Conservation (phyloP, 1,284 basidiomycete genomes). For the Austroboletus rostrupii region DNA sequence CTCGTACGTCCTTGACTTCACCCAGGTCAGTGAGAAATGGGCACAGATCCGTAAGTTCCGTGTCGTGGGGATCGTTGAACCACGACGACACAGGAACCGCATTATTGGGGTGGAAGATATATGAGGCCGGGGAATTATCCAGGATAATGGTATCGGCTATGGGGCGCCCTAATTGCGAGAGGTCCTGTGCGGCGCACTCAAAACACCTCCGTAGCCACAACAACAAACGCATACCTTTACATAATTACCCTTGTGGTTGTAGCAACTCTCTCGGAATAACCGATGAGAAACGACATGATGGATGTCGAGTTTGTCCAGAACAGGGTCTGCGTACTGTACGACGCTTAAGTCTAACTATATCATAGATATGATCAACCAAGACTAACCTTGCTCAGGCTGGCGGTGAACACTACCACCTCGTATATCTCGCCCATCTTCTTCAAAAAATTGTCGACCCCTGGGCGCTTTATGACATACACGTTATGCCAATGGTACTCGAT, state of each 20-base stretch:
- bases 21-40: slow-evolving; percentile 90
- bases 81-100: slow-evolving; percentile 98
- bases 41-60: slow-evolving; percentile 91
- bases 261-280: slow-evolving; percentile 97
- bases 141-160: slow-evolving; percentile 95
- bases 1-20: slow-evolving; percentile 86
- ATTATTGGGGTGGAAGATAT: slow-evolving; percentile 99
- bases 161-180: slow-evolving; percentile 92
- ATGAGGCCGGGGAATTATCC: slow-evolving; percentile 98
- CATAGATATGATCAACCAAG: not conserved
- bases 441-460: slow-evolving; percentile 95
- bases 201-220: slow-evolving; percentile 9
- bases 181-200: slow-evolving; percentile 57
- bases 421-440: slow-evolving; percentile 98
- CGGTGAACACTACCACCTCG: slow-evolving; percentile 98
- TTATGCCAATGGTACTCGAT: slow-evolving; percentile 98
- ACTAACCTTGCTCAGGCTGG: slow-evolving; percentile 88
- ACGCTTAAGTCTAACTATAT: slow-evolving; percentile 6
- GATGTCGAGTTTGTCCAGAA: slow-evolving; percentile 93
- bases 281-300: slow-evolving; percentile 93
- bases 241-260: slow-evolving; percentile 98
- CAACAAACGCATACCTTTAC: slow-evolving; percentile 73
- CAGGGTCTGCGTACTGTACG: slow-evolving; percentile 91
- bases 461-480: slow-evolving; percentile 98
- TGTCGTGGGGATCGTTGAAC: slow-evolving; percentile 99